Percentiles rank a stretch among this genome's conserved stretches.
Evolutionary conservation across 306 rosid genomes (phyloP).

Genomic region (Sicyos edulis): DNA sequence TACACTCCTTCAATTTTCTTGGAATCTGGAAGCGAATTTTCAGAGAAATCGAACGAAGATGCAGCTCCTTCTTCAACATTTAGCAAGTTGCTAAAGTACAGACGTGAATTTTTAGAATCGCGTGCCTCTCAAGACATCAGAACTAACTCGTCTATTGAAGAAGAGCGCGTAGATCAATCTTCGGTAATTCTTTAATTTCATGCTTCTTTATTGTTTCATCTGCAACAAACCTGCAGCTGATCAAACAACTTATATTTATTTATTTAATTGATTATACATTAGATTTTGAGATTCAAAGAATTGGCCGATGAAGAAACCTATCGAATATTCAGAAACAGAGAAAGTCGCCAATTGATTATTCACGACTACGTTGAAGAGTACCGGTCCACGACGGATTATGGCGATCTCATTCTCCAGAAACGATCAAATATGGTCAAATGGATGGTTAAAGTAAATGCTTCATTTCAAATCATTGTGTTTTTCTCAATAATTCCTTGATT

Average conservation of each 20-base stretch:
- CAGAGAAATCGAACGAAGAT: constrained; percentile 51
- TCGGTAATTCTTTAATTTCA: constrained; percentile 31
- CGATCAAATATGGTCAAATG: constrained; percentile 67
- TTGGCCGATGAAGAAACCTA: constrained; percentile 71
- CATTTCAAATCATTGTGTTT: background rate
- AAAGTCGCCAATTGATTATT: constrained; percentile 38
- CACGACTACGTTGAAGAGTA: constrained; percentile 47
- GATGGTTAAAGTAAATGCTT: constrained; percentile 60
- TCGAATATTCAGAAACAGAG: constrained; percentile 57
- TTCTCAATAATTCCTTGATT: background rate
- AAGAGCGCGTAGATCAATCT: constrained; percentile 31
- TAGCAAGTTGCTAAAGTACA: constrained; percentile 48
- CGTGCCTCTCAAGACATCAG: constrained; percentile 19
- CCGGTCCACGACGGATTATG: constrained; percentile 42
- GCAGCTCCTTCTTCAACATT: constrained; percentile 59
- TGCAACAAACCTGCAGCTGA: background rate
- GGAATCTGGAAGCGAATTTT: constrained; percentile 85
- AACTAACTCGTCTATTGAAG: constrained; percentile 25
- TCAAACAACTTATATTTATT: background rate
- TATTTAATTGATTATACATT: constrained; percentile 3
- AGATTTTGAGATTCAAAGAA: constrained; percentile 53
- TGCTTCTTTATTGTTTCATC: background rate
- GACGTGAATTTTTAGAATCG: constrained; percentile 39
- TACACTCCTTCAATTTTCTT: constrained; percentile 46
- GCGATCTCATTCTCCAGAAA: constrained; percentile 54